Base-by-base conservation (phyloP, 441 rosid species). In the Codiaeum variegatum region DNA sequence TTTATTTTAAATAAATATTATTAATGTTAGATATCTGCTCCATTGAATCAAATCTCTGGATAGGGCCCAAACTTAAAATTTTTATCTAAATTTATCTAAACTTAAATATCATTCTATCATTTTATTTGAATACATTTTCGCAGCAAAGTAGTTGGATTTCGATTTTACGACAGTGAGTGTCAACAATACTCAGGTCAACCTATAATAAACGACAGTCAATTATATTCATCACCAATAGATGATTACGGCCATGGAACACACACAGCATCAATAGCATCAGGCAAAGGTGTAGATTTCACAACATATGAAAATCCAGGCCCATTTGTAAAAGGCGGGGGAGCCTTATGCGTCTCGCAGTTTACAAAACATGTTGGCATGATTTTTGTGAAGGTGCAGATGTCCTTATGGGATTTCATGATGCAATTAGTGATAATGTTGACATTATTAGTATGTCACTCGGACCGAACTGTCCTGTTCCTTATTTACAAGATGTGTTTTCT, bases 291-390 rank as follows among this genome's bases (percentile, higher is more conserved):
- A 13, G 7, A 6, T 15, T 15, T 3, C 15, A 36, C 3, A 1
- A 28, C 4, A 6, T 47, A 23, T 2, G 66, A 47, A 3, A 12
- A 1, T 3, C 7, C 51, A 11, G 51, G 1, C 28, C 62, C 42
- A 12, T 7, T 49, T 0, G 70, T 68, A 1, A 40, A 68, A 2
- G 77, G 84, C 2, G 77, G 77, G 6, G 6, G 79, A 75, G 1
- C 77, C 73, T 0, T 42, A 60, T 31, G 79, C 81, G 73, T 21
- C 59, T 81, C 0, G 66, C 81, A 0, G 58, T 66, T 5, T 81
- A 75, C 76, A 78, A 78, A 72, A 59, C 58, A 4, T 77, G 77
- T 12, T 81, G 77, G 84, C 55, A 31, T 28, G 0, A 46, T 38
- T 3, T 0, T 0, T 81, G 81, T 15, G 42, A 23, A 0, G 63